Conservation (phyloP, 192 early-diverging fungal species). For the Linnemannia exigua region DNA sequence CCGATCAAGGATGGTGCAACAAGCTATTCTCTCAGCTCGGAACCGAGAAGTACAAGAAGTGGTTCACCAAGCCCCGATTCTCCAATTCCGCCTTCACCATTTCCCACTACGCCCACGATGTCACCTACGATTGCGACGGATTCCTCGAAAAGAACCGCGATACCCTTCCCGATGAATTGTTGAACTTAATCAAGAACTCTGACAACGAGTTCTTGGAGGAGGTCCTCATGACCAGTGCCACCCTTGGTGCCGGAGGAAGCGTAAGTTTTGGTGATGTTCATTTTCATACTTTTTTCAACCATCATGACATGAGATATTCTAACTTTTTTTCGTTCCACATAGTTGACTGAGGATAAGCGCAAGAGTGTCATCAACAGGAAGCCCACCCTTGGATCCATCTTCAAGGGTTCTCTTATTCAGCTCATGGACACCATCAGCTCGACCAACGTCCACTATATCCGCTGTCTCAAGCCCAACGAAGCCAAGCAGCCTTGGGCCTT, state of each 20-base stretch:
- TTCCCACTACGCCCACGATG: slow-evolving; percentile 96
- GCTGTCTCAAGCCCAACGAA: slow-evolving; percentile 99
- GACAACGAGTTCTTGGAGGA: slow-evolving; percentile 88
- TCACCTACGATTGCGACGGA: slow-evolving; percentile 94
- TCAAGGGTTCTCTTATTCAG: slow-evolving; percentile 93
- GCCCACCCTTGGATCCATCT: slow-evolving; percentile 95
- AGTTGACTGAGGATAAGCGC: slow-evolving; percentile 63
- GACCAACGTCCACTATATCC: slow-evolving; percentile 97
- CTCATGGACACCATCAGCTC: slow-evolving; percentile 96
- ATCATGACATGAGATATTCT: background rate
- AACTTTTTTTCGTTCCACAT: background rate
- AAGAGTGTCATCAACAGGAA: slow-evolving; percentile 76
- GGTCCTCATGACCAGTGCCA: slow-evolving; percentile 66
- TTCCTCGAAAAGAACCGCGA: slow-evolving; percentile 99
- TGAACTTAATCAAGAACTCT: slow-evolving; percentile 82
- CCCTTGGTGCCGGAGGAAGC: slow-evolving; percentile 50
- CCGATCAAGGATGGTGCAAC: slow-evolving; percentile 87
- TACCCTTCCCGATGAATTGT: slow-evolving; percentile 94
- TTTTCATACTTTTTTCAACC: background rate
- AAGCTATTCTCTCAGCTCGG: slow-evolving; percentile 92
- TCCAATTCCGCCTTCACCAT: slow-evolving; percentile 91
- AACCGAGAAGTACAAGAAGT: slow-evolving; percentile 72
- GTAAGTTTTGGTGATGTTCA: no score
- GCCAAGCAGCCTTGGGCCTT: slow-evolving; percentile 93
- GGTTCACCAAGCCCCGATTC: slow-evolving; percentile 95